phyloP scores from a whole-genome alignment of 1,139 yeast species.

The Hyphopichia wangnamkhiaoensis region DNA sequence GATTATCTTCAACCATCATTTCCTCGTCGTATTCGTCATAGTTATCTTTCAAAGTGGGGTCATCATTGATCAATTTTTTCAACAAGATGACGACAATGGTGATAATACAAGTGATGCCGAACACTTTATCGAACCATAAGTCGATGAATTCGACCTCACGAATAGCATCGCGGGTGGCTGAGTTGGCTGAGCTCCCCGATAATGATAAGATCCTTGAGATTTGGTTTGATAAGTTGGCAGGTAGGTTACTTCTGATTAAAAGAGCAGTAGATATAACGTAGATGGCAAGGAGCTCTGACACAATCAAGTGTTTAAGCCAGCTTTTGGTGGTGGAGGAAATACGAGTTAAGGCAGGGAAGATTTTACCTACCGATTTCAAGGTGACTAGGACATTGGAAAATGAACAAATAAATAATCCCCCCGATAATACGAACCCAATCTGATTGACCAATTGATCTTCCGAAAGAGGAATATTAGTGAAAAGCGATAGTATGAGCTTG shows the following conservation, averaged over 20 bases:
- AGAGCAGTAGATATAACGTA: conserved; percentile 81
- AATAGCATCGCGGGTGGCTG: conserved; percentile 18
- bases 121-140: conserved; percentile 77
- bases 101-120: conserved; percentile 54
- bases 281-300: conserved; percentile 73
- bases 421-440: conserved; percentile 64
- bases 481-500: conserved; percentile 36
- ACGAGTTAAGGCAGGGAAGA: conserved; percentile 30
- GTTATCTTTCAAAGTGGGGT: conserved; percentile 9
- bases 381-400: conserved; percentile 63
- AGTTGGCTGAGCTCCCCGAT: conserved; percentile 32
- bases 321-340: conserved; percentile 26
- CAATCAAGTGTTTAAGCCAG: conserved; percentile 50
- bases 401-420: conserved; percentile 66
- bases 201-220: conserved; percentile 48
- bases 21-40: conserved; percentile 35
- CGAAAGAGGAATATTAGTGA: conserved; percentile 30
- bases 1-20: conserved; percentile 24
- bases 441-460: conserved; percentile 62
- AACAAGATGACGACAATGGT: conserved; percentile 50
- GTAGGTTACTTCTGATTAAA: conserved; percentile 72
- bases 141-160: conserved; percentile 65
- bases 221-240: conserved; percentile 55
- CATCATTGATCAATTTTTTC: conserved; percentile 21
- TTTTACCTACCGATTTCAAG: conserved; percentile 39